phyloP scores from a whole-genome alignment of 768 basidiomycete species.

The Hydnomerulius pinastri region DNA sequence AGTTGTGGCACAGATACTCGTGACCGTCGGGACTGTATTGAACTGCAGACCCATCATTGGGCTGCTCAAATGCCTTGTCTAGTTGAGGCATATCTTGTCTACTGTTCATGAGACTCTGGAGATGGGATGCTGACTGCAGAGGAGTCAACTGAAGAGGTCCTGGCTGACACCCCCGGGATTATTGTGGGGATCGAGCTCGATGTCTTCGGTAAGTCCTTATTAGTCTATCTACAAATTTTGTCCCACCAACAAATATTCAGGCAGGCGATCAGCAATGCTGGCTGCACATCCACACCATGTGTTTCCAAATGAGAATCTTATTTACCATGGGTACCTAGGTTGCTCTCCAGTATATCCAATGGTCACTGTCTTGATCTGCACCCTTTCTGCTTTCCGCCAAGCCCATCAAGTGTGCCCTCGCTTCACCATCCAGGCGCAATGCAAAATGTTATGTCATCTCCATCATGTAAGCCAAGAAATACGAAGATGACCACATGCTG shows the following conservation, averaged over 20 bases:
- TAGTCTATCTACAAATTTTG: background rate
- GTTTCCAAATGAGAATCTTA: conserved; percentile 11
- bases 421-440: conserved; percentile 12
- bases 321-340: conserved; percentile 11
- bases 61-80: too few species aligned
- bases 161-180: too few species aligned
- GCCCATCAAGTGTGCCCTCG: conserved; percentile 2
- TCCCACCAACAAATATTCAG: background rate
- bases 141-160: too few species aligned
- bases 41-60: too few species aligned
- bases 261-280: background rate
- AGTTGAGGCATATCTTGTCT: too few species aligned
- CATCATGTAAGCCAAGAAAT: background rate
- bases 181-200: too few species aligned
- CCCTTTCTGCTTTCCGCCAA: conserved; percentile 9
- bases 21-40: too few species aligned
- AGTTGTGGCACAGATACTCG: too few species aligned
- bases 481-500: too few species aligned
- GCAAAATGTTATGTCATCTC: conserved; percentile 3
- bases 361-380: conserved; percentile 15
- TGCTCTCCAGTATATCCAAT: conserved; percentile 2
- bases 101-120: too few species aligned
- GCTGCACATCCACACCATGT: background rate
- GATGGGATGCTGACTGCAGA: too few species aligned
- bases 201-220: too few species aligned